A percentile compares a stretch with the other conserved stretches of the same genome.
Evolutionary conservation across 306 rosid species (phyloP).

Genomic region (Mimosa pudica): DNA sequence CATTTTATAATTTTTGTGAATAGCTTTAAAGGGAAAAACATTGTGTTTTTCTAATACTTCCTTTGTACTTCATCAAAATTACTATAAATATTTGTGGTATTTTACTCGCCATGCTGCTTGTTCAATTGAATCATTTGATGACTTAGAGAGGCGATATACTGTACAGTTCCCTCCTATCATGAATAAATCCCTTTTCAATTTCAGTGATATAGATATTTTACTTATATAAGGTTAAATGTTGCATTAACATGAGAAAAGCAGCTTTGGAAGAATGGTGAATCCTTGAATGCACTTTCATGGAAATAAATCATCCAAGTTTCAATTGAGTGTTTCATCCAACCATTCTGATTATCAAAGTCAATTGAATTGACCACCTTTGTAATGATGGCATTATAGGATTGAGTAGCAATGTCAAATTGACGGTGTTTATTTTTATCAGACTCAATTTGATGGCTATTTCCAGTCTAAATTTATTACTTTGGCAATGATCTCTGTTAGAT

Average conservation of each 20-base stretch:
- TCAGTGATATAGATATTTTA: not conserved
- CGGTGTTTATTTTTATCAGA: not conserved
- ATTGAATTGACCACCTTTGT: not conserved
- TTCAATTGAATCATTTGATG: not conserved
- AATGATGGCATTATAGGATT: not conserved
- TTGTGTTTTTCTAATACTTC: conserved; percentile 9
- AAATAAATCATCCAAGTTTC: not conserved
- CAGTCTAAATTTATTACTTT: not conserved
- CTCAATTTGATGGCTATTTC: not conserved
- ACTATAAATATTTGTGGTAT: not conserved
- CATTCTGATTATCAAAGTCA: not conserved
- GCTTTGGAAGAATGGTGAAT: not conserved
- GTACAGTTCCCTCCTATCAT: not conserved
- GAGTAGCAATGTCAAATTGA: not conserved
- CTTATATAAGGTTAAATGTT: not conserved
- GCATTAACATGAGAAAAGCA: not conserved
- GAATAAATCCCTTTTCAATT: not conserved
- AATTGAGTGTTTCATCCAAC: not conserved
- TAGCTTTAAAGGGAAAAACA: not conserved
- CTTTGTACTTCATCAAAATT: not conserved
- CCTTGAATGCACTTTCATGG: not conserved
- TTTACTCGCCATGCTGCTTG: not conserved
- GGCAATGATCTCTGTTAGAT: conserved; percentile 51
- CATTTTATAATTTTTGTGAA: not conserved
- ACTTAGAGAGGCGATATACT: not conserved